These are phyloP conservation scores for Amphirosellinia nigrospora DNA, from an alignment of 495 filamentous ascomycete species.

Conservation along the genomic window DNA sequence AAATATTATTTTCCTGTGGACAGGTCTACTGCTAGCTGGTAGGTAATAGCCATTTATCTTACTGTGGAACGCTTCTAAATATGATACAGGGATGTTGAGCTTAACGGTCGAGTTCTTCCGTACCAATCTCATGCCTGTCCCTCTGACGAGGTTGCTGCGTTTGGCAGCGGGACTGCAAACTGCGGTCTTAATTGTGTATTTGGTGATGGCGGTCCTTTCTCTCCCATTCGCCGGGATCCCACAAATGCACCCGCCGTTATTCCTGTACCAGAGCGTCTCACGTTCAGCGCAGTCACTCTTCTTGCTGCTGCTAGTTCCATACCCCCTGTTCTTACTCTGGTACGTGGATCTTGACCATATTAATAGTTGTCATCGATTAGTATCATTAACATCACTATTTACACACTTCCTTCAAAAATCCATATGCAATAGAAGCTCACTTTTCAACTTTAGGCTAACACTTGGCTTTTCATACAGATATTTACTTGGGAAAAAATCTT, in stretches of 20 bases:
- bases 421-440: background rate
- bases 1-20: slow-evolving; percentile 68
- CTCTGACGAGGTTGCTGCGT: slow-evolving; percentile 44
- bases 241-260: slow-evolving; percentile 63
- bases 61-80: slow-evolving; percentile 24
- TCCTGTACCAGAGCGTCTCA: slow-evolving; percentile 54
- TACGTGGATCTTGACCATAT: background rate
- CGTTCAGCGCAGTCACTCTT: slow-evolving; percentile 60
- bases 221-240: slow-evolving; percentile 54
- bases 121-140: slow-evolving; percentile 46
- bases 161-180: slow-evolving; percentile 43
- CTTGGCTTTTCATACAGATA: slow-evolving; percentile 26
- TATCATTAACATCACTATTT: background rate
- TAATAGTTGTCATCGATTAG: background rate
- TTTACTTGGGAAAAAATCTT: slow-evolving; percentile 66
- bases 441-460: background rate
- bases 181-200: slow-evolving; percentile 53
- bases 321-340: slow-evolving; percentile 61
- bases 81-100: slow-evolving; percentile 55
- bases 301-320: slow-evolving; percentile 65
- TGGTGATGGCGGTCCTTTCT: slow-evolving; percentile 51
- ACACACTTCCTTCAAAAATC: background rate
- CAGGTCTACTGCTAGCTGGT: slow-evolving; percentile 61
- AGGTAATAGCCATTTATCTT: slow-evolving; percentile 24
- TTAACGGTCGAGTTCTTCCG: slow-evolving; percentile 66